Percentiles rank a stretch among this genome's conserved stretches.
phyloP scores from a whole-genome alignment of 1,284 basidiomycete species.

The Sanghuangporus baumii region DNA sequence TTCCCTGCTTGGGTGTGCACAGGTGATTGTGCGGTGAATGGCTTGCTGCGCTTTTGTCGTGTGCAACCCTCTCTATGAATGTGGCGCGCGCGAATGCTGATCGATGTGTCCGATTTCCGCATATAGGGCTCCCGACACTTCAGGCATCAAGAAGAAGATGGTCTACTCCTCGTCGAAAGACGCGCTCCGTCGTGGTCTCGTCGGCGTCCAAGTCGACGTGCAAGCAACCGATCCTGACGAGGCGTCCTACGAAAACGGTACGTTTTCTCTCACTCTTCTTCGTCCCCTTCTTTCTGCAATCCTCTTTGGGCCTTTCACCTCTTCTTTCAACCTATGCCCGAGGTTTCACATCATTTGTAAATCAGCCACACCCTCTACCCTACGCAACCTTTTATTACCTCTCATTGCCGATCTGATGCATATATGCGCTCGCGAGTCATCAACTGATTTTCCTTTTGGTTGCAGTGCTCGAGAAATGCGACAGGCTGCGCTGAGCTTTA shows the following conservation, averaged over 20 bases:
- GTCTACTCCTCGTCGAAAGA: constrained; percentile 90
- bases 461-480: constrained; percentile 14
- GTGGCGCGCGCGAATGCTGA: background rate
- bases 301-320: background rate
- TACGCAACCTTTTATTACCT: background rate
- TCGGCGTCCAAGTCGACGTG: constrained; percentile 74
- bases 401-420: background rate
- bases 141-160: constrained; percentile 94
- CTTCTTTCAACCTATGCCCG: background rate
- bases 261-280: constrained; percentile 29
- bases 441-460: background rate
- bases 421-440: background rate
- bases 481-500: constrained; percentile 3
- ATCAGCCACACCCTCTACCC: background rate
- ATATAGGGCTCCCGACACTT: constrained; percentile 81
- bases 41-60: background rate
- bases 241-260: constrained; percentile 72
- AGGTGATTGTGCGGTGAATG: background rate
- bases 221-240: constrained; percentile 86
- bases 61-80: background rate
- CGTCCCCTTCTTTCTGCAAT: background rate
- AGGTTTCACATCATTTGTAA: background rate
- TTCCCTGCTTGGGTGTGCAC: background rate
- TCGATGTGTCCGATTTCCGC: constrained; percentile 17
- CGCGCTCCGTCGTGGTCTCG: constrained; percentile 68